Evolutionary conservation across 2,329 filamentous ascomycete genomes (phyloP).

Genomic region (Ophiocordyceps camponoti-rufipedis): DNA sequence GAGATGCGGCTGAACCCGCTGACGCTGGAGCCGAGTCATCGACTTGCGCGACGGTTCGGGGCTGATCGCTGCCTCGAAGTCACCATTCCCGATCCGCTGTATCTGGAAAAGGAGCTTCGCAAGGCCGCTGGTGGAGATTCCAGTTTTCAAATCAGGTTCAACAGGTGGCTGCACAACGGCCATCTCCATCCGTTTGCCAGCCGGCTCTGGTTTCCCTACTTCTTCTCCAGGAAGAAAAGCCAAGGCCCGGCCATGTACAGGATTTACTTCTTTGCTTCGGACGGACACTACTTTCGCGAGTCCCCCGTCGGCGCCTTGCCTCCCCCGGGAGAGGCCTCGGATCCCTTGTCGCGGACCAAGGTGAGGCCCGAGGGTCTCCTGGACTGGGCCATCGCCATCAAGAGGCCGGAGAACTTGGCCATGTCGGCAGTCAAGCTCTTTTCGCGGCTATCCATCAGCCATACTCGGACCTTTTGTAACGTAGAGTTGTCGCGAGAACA

Average conservation of each 20-base stretch:
- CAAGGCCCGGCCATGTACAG: constrained; percentile 4
- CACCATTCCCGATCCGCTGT: constrained; percentile 24
- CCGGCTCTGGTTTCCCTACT: constrained; percentile 30
- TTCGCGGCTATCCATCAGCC: constrained; percentile 33
- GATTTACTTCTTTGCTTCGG: constrained; percentile 35
- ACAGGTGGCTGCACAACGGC: background rate
- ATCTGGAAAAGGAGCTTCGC: constrained; percentile 8
- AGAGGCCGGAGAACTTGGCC: constrained; percentile 19
- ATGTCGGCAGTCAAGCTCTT: constrained; percentile 38
- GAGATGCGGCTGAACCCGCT: constrained; percentile 27
- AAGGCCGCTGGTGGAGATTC: constrained; percentile 7
- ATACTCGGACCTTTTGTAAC: constrained; percentile 22
- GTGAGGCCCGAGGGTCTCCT: constrained; percentile 24
- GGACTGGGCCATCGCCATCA: constrained; percentile 29
- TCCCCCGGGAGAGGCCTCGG: constrained; percentile 7
- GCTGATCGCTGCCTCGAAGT: constrained; percentile 40
- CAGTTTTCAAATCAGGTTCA: background rate
- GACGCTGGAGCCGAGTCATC: constrained; percentile 27
- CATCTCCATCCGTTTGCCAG: constrained; percentile 23
- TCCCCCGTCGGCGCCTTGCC: constrained; percentile 5
- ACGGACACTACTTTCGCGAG: constrained; percentile 23
- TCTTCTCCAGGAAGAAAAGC: constrained; percentile 14
- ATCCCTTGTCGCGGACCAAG: constrained; percentile 9
- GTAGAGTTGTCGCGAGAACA: constrained; percentile 25
- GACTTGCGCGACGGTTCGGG: constrained; percentile 36